A percentile compares a stretch with the other conserved stretches of the same genome.
phyloP scores from a whole-genome alignment of 768 basidiomycete genomes.

The Tulasnella sp. region DNA sequence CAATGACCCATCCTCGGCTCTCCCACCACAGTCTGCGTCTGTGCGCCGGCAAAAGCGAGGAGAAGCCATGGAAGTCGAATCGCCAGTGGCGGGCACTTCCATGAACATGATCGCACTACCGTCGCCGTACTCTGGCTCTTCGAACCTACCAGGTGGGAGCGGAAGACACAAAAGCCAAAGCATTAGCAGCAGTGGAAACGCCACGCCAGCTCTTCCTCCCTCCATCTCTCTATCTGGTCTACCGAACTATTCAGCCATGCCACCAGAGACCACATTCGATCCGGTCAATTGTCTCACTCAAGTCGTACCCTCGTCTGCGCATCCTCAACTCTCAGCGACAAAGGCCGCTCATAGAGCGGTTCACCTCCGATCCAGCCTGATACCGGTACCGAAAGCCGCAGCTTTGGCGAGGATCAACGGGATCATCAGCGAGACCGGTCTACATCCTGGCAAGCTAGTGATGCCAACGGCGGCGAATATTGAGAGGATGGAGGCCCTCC shows the following conservation, averaged over 20 bases:
- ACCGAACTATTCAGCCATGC: neutral
- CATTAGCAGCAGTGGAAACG: neutral
- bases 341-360: slow-evolving; percentile 72
- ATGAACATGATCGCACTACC: slow-evolving; percentile 15
- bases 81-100: neutral
- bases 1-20: neutral
- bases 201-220: neutral
- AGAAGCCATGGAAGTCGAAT: slow-evolving; percentile 8
- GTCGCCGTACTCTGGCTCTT: slow-evolving; percentile 11
- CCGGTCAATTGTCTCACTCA: slow-evolving; percentile 12
- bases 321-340: slow-evolving; percentile 40
- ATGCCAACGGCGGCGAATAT: slow-evolving; percentile 90
- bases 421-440: slow-evolving; percentile 62
- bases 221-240: slow-evolving; percentile 2
- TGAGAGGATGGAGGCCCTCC: slow-evolving; percentile 55
- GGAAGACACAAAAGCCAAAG: slow-evolving; percentile 6
- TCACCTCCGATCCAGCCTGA: slow-evolving; percentile 75
- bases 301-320: slow-evolving; percentile 15
- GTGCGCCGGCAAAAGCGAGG: slow-evolving; percentile 1
- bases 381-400: slow-evolving; percentile 66
- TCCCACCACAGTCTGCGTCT: neutral
- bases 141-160: neutral
- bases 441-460: slow-evolving; percentile 63
- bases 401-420: slow-evolving; percentile 66
- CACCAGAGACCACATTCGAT: slow-evolving; percentile 11